A percentile compares a stretch with the other conserved stretches of the same genome.
These are phyloP conservation scores for Gossypium turneri DNA, from an alignment of 345 rosid genomes.

Conservation along the genomic window DNA sequence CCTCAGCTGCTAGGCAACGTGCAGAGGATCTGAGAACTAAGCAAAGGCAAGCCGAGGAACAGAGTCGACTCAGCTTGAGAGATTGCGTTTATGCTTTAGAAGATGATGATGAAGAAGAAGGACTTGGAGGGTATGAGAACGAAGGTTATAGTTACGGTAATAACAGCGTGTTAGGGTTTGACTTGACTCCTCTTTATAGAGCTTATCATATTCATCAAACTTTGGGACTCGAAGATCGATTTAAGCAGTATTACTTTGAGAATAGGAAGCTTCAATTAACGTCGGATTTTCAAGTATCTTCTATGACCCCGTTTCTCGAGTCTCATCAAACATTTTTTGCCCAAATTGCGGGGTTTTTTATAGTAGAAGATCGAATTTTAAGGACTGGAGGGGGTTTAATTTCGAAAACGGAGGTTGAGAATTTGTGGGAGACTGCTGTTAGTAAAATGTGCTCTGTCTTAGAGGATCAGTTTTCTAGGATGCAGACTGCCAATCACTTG, in stretches of 20 bases:
- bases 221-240: constrained; percentile 73
- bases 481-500: constrained; percentile 96
- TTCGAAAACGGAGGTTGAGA: constrained; percentile 79
- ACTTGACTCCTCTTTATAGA: constrained; percentile 81
- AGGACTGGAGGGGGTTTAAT: constrained; percentile 90
- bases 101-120: constrained; percentile 57
- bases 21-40: constrained; percentile 89
- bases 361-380: constrained; percentile 82
- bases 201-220: constrained; percentile 92
- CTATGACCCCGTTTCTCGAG: constrained; percentile 94
- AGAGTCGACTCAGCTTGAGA: constrained; percentile 80
- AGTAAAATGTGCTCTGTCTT: constrained; percentile 93
- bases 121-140: constrained; percentile 37
- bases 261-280: constrained; percentile 92
- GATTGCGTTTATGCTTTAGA: constrained; percentile 80
- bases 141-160: constrained; percentile 46
- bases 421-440: constrained; percentile 92
- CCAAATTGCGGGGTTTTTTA: constrained; percentile 92
- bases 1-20: constrained; percentile 83
- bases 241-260: constrained; percentile 80
- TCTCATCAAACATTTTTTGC: constrained; percentile 96
- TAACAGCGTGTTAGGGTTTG: constrained; percentile 53
- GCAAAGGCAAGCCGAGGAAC: constrained; percentile 97
- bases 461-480: constrained; percentile 97
- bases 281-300: constrained; percentile 94